Base-by-base conservation (phyloP, 805 yeast genomes). In the Pichia thaimueangensis region DNA sequence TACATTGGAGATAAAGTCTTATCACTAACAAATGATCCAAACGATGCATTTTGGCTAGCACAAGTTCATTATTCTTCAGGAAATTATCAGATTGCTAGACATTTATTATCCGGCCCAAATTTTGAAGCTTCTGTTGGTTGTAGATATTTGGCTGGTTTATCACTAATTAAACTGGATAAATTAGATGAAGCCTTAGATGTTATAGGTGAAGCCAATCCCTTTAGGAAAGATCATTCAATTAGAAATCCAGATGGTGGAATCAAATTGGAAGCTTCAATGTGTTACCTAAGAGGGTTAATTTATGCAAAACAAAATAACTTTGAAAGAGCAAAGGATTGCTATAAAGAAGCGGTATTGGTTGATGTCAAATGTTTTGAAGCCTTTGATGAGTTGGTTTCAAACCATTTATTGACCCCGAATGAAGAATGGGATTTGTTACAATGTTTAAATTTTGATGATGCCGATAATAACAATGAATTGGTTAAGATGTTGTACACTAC, bases 331-430 rank as follows among this genome's bases (percentile, higher is more conserved):
- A 87, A 85, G 54, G 88, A 84, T 41, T 82, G 93, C 40, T 88
- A 79, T 54, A 78, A 80, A 55, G 96, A 87, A 55, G 96, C 97
- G 1, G 79, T 89, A 0, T 52, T 76, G 50, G 86, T 86, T 2
- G 97, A 91, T 60, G 88, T 85, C 7, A 86, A 88, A 59, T 93
- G 97, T 62, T 91, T 70, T 59, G 98, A 91, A 52, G 97, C 97
- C 0, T 87, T 87, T 58, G 77, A 85, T 53, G 88, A 84, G 56
- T 70, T 91, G 39, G 73, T 85, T 2, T 65, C 73, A 33, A 82
- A 83, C 51, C 82, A 81, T 55, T 71, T 87, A 53, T 65, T 91
- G 63, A 75, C 93, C 0, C 95, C 97, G 0, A 62, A 68, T 15
- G 97, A 91, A 55, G 94, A 88, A 62, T 85, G 95, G 93, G 86